A percentile compares a stretch with the other conserved stretches of the same genome.
These are phyloP conservation scores for Calonectria henricotiae DNA, from an alignment of 2,329 filamentous ascomycete genomes.

Conservation along the genomic window DNA sequence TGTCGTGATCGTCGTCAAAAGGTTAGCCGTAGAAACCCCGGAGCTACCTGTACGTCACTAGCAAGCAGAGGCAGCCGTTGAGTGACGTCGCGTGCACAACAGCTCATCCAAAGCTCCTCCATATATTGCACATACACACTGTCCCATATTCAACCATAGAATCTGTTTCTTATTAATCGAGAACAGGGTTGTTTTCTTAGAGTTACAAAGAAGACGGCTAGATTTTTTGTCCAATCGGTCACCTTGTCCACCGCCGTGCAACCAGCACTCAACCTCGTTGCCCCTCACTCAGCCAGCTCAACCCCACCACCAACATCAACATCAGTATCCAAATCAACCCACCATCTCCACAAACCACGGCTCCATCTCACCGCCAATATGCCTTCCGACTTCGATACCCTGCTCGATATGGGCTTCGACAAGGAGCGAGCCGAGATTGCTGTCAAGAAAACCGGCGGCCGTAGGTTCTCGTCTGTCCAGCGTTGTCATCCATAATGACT, in stretches of 20 bases:
- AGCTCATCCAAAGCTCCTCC: conserved; percentile 33
- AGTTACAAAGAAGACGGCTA: conserved; percentile 12
- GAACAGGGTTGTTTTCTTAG: neutral
- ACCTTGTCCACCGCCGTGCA: conserved; percentile 32
- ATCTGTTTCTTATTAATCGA: neutral
- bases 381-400: conserved; percentile 72
- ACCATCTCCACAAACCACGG: conserved; percentile 32
- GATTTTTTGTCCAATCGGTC: conserved; percentile 7
- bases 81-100: conserved; percentile 50
- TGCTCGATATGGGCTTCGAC: conserved; percentile 87
- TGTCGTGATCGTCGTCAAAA: neutral
- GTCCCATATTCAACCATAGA: neutral
- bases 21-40: conserved; percentile 52
- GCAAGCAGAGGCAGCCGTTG: conserved; percentile 47
- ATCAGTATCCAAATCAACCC: conserved; percentile 43
- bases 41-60: conserved; percentile 36
- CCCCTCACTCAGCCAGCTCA: conserved; percentile 45
- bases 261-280: conserved; percentile 40
- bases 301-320: conserved; percentile 49
- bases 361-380: conserved; percentile 64
- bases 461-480: conserved; percentile 67
- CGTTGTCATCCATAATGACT: conserved; percentile 21
- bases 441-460: conserved; percentile 84
- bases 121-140: neutral
- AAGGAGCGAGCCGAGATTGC: conserved; percentile 86